Evolutionary conservation across 805 yeast genomes (phyloP), one percentile per base, ranked within the genome.

Genomic region (Sugiyamaella mastotermitis): DNA sequence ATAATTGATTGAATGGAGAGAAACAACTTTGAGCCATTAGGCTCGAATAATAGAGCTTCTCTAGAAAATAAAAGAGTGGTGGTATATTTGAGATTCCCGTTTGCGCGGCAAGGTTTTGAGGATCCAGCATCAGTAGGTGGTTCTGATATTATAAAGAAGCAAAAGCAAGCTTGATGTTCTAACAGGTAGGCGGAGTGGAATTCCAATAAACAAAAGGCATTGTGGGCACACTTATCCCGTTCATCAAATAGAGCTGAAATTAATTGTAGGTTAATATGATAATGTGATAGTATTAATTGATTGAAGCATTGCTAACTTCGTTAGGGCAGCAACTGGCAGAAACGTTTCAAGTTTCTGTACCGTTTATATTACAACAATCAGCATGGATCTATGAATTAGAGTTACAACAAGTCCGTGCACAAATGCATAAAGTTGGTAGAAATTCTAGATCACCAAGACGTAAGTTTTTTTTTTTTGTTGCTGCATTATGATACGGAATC

Each of bases 21-120:
- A n/a, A n/a, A n/a, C n/a, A n/a, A n/a, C n/a, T n/a, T n/a, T n/a
- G n/a, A n/a, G n/a, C n/a, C n/a, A n/a, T n/a, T n/a, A n/a, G n/a
- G n/a, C n/a, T n/a, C n/a, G n/a, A n/a, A n/a, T n/a, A n/a, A n/a
- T n/a, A n/a, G n/a, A n/a, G n/a, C n/a, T n/a, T n/a, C n/a, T n/a
- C n/a, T n/a, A n/a, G n/a, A n/a, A n/a, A n/a, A n/a, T n/a, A n/a
- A n/a, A n/a, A 18, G 46, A 11, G 45, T 35, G 15, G 39, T 40
- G 4, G 71, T 71, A 4, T 71, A 69, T 46, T 56, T 72, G 25
- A 62, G 72, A 31, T 62, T 69, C 11, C 66, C 68, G 19, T 64
- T 65, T 4, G 53, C 60, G n/a, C 54, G 73, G 22, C 51, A 56
- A n/a, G 68, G 62, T 1, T 63, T 66, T 34, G 52, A 41, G 3